Base-by-base conservation (phyloP, 805 yeast species). In the Brettanomyces sp. region DNA sequence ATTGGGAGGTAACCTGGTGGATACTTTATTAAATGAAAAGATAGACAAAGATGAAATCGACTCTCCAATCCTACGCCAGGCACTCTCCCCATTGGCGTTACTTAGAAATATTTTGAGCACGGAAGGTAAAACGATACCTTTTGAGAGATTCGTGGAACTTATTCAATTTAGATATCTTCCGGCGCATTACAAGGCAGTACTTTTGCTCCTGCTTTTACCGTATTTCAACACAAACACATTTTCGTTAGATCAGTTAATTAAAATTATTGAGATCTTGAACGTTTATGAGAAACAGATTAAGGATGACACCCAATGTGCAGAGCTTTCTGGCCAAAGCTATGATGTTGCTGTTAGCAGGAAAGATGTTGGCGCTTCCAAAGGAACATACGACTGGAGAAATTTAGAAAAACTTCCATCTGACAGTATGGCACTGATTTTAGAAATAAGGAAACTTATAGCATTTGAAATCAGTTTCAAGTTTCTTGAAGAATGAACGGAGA, bases 31-130 rank as follows among this genome's bases (percentile, higher is more conserved):
- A 38, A 33, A 56, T 5, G 41, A 48, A 9, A 57, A 55, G 35
- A 48, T 61, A 7, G 53, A 56, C 28, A 13, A 35, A 8, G 49
- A 51, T 40, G 54, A 57, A 51, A 42, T 65, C 54, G 41, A 63
- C 18, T 65, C 47, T 76, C 79, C 86, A 13, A 68, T 79, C 1
- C 69, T 85, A 55, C 74, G 80, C 52, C 90, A 84, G 59, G 74
- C 84, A 24, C 59, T 85, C 43, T 66, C 91, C 4, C 93, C 93
- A 41, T 80, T 83, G 57, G 88, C 82, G 2, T 76, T 82, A 0
- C 65, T 85, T 23, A 68, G 69, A 48, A 73, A 73, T 49, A 79
- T 75, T 53, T 72, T 73, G 57, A 23, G 35, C 8, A 32, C 45
- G 22, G 28, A 38, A 8, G 28, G 25, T 14, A 23, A 13, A 23